phyloP scores from a whole-genome alignment of 2,329 filamentous ascomycete genomes.

The Paraphaeosphaeria minitans region DNA sequence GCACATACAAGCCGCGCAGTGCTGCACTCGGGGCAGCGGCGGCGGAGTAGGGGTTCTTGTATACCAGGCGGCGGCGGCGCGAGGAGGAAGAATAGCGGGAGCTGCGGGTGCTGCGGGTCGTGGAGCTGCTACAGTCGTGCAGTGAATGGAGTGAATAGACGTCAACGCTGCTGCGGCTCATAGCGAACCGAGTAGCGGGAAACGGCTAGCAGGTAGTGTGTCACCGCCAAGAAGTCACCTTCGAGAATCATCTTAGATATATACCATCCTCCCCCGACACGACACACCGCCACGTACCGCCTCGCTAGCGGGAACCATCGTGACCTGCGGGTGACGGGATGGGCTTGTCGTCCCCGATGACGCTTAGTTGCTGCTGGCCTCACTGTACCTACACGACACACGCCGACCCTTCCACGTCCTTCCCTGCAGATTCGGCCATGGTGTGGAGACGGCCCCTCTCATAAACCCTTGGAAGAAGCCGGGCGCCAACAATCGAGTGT shows the following conservation, averaged over 20 bases:
- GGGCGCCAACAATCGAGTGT: not conserved
- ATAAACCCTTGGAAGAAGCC: not conserved
- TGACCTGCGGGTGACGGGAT: not conserved
- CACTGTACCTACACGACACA: not conserved
- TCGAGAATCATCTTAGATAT: not conserved
- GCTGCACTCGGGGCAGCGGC: constrained; percentile 3
- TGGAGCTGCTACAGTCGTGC: not conserved
- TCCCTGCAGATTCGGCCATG: not conserved
- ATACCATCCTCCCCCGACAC: not conserved
- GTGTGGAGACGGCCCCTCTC: not conserved
- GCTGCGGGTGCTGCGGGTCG: not conserved
- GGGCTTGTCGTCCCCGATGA: not conserved
- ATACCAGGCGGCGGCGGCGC: not conserved
- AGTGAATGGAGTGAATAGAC: constrained; percentile 4
- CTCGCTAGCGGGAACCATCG: not conserved
- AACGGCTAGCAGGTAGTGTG: constrained; percentile 2
- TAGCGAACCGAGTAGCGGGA: constrained; percentile 9
- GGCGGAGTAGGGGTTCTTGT: not conserved
- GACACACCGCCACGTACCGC: not conserved
- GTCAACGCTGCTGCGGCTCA: constrained; percentile 11
- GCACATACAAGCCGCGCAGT: constrained; percentile 11
- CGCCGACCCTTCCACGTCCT: not conserved
- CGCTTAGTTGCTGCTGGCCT: not conserved
- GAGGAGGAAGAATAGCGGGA: constrained; percentile 3
- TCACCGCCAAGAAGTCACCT: not conserved